Evolutionary conservation across 1,284 basidiomycete species (phyloP).

Genomic region (Tilletiopsis washingtonensis): DNA sequence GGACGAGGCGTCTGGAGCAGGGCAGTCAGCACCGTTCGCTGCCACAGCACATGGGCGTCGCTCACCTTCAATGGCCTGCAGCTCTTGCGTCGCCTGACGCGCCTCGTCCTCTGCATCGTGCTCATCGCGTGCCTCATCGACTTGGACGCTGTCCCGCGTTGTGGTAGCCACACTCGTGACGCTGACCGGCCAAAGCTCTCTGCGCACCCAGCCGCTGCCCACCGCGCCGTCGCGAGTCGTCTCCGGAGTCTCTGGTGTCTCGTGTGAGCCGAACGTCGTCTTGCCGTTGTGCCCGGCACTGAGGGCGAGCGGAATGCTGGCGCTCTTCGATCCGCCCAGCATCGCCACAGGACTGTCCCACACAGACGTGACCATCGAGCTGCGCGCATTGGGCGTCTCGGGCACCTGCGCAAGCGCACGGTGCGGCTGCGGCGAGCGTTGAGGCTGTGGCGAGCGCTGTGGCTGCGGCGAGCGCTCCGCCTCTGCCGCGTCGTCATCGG

Average conservation of each 20-base stretch:
- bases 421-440: neutral
- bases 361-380: neutral
- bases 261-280: too few relatives aligned
- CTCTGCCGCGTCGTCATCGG: neutral
- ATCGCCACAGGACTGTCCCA: neutral
- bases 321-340: neutral
- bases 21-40: neutral
- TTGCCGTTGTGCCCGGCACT: neutral
- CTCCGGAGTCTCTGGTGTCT: neutral
- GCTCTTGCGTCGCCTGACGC: neutral
- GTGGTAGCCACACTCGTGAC: neutral
- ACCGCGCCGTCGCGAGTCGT: neutral
- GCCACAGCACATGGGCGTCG: neutral
- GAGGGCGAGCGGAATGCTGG: neutral
- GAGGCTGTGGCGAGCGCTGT: too few relatives aligned
- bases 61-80: neutral
- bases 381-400: neutral
- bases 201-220: neutral
- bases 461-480: neutral
- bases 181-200: neutral
- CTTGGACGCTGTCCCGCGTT: neutral
- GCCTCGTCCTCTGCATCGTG: neutral
- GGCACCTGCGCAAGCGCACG: neutral
- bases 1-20: neutral
- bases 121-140: neutral